Evolutionary conservation across 2,329 filamentous ascomycete species (phyloP).

Genomic region (Ceratocystis alfenasii): DNA sequence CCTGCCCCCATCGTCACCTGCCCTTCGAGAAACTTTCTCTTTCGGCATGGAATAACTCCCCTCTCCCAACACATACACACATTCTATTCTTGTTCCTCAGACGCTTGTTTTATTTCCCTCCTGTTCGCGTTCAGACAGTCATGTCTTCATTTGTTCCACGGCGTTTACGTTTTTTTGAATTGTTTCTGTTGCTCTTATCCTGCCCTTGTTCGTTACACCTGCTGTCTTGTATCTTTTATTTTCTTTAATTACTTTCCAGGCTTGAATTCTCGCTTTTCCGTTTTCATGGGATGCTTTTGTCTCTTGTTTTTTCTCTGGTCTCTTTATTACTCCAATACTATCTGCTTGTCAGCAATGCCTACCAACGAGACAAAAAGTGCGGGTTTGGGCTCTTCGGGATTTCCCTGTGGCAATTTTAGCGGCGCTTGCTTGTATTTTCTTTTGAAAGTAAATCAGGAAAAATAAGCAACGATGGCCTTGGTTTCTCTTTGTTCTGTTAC

Average conservation of each 20-base stretch:
- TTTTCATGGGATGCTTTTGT: background rate
- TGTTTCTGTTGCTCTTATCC: background rate
- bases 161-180: constrained; percentile 1
- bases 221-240: background rate
- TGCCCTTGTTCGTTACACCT: too few relatives aligned
- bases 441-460: background rate
- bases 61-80: background rate
- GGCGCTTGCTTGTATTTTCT: background rate
- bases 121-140: background rate
- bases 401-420: background rate
- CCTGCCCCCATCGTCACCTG: background rate
- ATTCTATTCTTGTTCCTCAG: background rate
- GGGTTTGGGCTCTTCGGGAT: background rate
- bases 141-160: constrained; percentile 1
- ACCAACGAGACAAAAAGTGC: background rate
- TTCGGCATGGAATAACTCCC: background rate
- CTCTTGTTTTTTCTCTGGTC: background rate
- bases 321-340: background rate
- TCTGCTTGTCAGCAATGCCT: background rate
- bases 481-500: background rate
- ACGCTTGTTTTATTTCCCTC: background rate
- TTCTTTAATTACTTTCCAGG: background rate
- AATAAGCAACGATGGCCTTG: too few relatives aligned
- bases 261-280: background rate
- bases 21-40: background rate